Evolutionary conservation across 148 eudicot species (phyloP).

Genomic region (Fagopyrum tataricum): DNA sequence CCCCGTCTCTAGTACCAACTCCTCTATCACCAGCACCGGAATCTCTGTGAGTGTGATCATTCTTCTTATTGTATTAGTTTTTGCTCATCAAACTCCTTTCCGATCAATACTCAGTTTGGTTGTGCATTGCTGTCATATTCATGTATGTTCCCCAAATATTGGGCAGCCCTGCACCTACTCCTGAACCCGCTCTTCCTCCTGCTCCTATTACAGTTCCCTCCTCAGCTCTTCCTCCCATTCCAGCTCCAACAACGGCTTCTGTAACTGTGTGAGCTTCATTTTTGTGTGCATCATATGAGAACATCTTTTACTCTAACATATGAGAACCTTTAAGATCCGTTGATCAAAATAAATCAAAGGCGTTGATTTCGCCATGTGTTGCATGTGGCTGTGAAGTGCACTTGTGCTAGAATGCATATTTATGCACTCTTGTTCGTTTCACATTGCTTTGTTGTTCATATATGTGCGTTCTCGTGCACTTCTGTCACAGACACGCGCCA

Average conservation of each 20-base stretch:
- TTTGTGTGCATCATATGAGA: background rate
- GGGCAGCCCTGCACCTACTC: background rate
- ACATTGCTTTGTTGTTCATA: too few relatives aligned
- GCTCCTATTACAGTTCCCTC: too few relatives aligned
- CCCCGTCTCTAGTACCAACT: constrained; percentile 15
- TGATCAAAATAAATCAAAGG: too few relatives aligned
- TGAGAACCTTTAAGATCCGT: too few relatives aligned
- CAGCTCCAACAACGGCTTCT: constrained; percentile 25
- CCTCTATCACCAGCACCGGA: constrained; percentile 23
- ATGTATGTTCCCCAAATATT: background rate
- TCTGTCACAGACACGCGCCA: too few relatives aligned
- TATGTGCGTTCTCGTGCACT: too few relatives aligned
- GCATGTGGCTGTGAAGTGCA: too few relatives aligned
- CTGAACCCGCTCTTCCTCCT: too few relatives aligned
- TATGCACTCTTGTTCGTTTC: too few relatives aligned
- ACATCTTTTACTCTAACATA: too few relatives aligned
- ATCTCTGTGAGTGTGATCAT: constrained; percentile 36
- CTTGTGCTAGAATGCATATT: too few relatives aligned
- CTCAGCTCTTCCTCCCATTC: constrained; percentile 12
- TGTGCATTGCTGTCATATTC: background rate
- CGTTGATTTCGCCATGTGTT: too few relatives aligned
- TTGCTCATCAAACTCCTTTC: background rate
- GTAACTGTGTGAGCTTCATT: constrained; percentile 29
- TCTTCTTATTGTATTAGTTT: background rate
- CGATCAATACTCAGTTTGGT: background rate